These are phyloP conservation scores for Cryptosporidium sp. DNA, from an alignment of 169 alveolate species.

Conservation along the genomic window DNA sequence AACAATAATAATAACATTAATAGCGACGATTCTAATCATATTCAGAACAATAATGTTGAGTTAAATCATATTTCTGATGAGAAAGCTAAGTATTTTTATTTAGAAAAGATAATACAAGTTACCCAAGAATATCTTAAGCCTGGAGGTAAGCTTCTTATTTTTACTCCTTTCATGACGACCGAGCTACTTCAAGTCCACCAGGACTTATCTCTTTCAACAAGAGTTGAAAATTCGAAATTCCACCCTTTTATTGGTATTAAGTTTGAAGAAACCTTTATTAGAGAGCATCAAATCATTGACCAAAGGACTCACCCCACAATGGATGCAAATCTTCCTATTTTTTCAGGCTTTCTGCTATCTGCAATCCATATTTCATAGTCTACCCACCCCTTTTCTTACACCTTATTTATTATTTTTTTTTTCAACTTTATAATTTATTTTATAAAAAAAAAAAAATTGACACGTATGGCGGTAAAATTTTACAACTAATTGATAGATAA, in stretches of 20 bases:
- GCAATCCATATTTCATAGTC: constrained; percentile 42
- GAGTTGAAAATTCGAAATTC: constrained; percentile 32
- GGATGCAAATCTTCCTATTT: constrained; percentile 72
- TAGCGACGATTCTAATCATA: background rate
- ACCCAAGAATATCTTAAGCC: constrained; percentile 69
- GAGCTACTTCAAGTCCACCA: constrained; percentile 65
- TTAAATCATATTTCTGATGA: background rate
- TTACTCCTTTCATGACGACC: constrained; percentile 68
- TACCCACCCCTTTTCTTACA: background rate
- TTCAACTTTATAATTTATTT: background rate
- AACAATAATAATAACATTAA: background rate
- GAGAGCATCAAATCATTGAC: constrained; percentile 62
- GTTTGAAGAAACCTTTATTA: constrained; percentile 65
- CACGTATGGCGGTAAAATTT: constrained; percentile 29
- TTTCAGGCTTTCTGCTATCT: constrained; percentile 63
- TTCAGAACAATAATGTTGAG: background rate
- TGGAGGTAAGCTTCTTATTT: constrained; percentile 49
- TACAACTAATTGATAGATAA: constrained; percentile 22
- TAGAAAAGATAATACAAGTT: constrained; percentile 7
- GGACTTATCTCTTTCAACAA: constrained; percentile 37
- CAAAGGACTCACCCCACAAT: constrained; percentile 75
- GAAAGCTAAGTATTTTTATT: background rate
- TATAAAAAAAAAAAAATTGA: background rate
- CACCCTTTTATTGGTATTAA: constrained; percentile 63
- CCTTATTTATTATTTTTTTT: background rate